phyloP scores from a whole-genome alignment of 2,329 filamentous ascomycete species.

The Ophiocordyceps robertsii region DNA sequence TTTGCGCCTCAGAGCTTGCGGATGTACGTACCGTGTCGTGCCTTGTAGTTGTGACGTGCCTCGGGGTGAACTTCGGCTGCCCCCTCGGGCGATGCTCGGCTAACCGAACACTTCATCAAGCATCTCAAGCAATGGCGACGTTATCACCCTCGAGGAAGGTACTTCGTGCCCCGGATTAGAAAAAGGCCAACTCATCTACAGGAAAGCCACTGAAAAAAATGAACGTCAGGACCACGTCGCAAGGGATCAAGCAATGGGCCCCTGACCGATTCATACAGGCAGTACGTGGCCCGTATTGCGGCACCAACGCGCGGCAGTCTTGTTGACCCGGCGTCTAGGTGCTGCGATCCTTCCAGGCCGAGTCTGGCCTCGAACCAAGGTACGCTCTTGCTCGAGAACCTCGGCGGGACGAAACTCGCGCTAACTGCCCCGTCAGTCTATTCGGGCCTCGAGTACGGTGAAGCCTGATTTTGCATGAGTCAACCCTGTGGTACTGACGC shows the following conservation, averaged over 20 bases:
- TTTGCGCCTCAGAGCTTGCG: too few relatives aligned
- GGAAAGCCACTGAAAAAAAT: too few relatives aligned
- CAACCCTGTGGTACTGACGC: background rate
- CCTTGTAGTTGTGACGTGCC: too few relatives aligned
- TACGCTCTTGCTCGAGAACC: constrained; percentile 21
- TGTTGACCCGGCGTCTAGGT: constrained; percentile 38
- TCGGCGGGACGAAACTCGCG: background rate
- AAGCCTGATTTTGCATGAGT: background rate
- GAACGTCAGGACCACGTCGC: too few relatives aligned
- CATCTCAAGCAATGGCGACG: too few relatives aligned
- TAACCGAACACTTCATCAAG: too few relatives aligned
- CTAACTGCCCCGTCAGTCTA: constrained; percentile 9
- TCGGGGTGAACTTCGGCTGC: too few relatives aligned
- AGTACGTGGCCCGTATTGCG: constrained; percentile 7
- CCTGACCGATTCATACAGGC: constrained; percentile 21
- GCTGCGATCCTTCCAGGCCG: constrained; percentile 70
- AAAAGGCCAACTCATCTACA: too few relatives aligned
- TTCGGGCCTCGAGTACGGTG: constrained; percentile 13
- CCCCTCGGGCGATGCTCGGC: too few relatives aligned
- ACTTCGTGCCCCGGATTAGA: too few relatives aligned
- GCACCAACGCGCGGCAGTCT: background rate
- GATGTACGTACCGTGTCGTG: background rate
- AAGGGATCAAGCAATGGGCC: constrained; percentile 2
- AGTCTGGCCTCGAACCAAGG: constrained; percentile 83
- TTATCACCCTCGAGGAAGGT: too few relatives aligned